A percentile compares a stretch with the other conserved stretches of the same genome.
These are phyloP conservation scores for Paradendryphiella salina DNA, from an alignment of 2,329 filamentous ascomycete species.

Conservation along the genomic window DNA sequence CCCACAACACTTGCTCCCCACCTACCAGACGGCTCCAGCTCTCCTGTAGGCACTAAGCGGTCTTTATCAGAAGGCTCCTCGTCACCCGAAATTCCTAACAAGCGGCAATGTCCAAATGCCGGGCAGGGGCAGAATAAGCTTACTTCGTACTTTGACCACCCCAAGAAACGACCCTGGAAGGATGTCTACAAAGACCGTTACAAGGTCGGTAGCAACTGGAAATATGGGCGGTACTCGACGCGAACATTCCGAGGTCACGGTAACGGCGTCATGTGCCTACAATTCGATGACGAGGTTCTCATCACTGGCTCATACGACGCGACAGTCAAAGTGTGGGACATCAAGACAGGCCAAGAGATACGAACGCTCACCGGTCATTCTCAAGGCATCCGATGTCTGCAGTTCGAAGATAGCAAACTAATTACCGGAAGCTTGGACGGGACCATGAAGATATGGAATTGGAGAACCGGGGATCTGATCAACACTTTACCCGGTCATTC, in stretches of 20 bases:
- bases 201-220: conserved; percentile 97
- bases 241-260: conserved; percentile 83
- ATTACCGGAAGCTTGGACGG: conserved; percentile 88
- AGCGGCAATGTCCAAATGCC: conserved; percentile 41
- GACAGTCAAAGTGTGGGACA: conserved; percentile 95
- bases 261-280: conserved; percentile 80
- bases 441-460: conserved; percentile 94
- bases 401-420: conserved; percentile 90
- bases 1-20: conserved; percentile 17
- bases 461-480: conserved; percentile 85
- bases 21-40: conserved; percentile 21
- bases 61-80: conserved; percentile 27
- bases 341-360: conserved; percentile 82
- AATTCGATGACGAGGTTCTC: conserved; percentile 85
- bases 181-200: conserved; percentile 95
- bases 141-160: conserved; percentile 56
- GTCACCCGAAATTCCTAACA: conserved; percentile 34
- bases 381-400: conserved; percentile 80
- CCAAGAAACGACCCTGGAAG: conserved; percentile 76
- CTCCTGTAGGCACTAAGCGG: conserved; percentile 35
- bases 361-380: conserved; percentile 84
- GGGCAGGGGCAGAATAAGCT: conserved; percentile 35
- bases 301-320: conserved; percentile 94
- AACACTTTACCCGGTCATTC: conserved; percentile 78
- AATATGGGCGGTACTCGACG: conserved; percentile 84